Evolutionary conservation across 169 alveolate genomes (phyloP).

Genomic region (Cryptosporidium felis): DNA sequence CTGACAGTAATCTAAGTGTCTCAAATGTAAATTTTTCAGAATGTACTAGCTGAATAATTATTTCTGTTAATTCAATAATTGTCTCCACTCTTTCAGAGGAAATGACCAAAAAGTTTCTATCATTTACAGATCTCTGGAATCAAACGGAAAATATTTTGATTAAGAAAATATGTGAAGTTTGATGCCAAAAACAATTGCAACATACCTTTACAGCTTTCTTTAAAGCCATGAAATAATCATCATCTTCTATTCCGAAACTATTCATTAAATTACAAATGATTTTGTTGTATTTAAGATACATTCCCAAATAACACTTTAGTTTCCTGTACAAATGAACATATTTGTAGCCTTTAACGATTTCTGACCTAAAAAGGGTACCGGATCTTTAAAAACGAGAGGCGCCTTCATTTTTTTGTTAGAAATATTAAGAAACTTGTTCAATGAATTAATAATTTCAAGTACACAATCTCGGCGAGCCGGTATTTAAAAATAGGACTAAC

Average conservation of each 20-base stretch:
- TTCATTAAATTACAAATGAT: neutral
- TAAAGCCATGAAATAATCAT: neutral
- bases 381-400: no score
- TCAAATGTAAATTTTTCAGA: neutral
- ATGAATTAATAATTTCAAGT: no score
- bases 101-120: neutral
- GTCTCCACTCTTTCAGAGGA: neutral
- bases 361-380: no score
- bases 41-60: neutral
- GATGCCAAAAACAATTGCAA: neutral
- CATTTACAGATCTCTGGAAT: slow-evolving; percentile 8
- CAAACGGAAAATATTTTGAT: neutral
- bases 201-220: slow-evolving; percentile 27
- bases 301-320: no score
- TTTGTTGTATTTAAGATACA: neutral
- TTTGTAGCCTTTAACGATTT: no score
- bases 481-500: no score
- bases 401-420: no score
- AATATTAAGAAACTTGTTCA: no score
- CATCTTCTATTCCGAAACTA: neutral
- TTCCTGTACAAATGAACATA: no score
- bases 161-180: neutral
- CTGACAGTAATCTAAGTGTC: slow-evolving; percentile 2
- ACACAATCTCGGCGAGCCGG: no score
- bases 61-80: neutral